These are phyloP conservation scores for Fusarium oxysporum DNA, from an alignment of 2,329 filamentous ascomycete genomes.

Conservation along the genomic window DNA sequence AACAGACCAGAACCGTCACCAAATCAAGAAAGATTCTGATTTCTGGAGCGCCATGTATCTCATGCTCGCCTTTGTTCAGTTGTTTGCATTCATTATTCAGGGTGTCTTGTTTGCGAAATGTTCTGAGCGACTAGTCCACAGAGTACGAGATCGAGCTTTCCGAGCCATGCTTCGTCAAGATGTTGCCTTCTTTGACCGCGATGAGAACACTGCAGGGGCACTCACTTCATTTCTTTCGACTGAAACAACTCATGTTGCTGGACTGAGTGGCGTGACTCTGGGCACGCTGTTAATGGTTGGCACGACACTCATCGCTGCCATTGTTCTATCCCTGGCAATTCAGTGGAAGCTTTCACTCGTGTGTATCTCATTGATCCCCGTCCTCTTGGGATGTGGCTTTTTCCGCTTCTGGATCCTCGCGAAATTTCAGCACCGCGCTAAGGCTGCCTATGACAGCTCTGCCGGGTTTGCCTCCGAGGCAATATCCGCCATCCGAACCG, in stretches of 20 bases:
- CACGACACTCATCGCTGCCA: conserved; percentile 82
- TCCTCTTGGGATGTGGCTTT: conserved; percentile 85
- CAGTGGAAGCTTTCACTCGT: conserved; percentile 92
- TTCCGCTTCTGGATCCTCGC: conserved; percentile 88
- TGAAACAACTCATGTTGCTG: conserved; percentile 88
- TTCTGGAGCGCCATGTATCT: conserved; percentile 93
- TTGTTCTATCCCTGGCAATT: conserved; percentile 76
- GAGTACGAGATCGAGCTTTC: conserved; percentile 86
- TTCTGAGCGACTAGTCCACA: conserved; percentile 86
- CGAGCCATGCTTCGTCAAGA: conserved; percentile 91
- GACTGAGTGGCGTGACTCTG: conserved; percentile 87
- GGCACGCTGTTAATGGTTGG: conserved; percentile 85
- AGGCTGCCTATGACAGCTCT: conserved; percentile 81
- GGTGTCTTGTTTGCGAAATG: conserved; percentile 84
- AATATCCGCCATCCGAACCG: conserved; percentile 92
- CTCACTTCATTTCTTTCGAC: conserved; percentile 90
- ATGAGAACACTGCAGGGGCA: conserved; percentile 89
- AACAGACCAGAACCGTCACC: conserved; percentile 60
- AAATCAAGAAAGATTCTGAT: conserved; percentile 76
- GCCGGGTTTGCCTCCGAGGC: conserved; percentile 93
- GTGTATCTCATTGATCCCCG: conserved; percentile 80
- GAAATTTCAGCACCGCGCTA: conserved; percentile 81
- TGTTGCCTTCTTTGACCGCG: conserved; percentile 88
- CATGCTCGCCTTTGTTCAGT: conserved; percentile 81
- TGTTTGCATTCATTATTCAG: conserved; percentile 75